phyloP scores from a whole-genome alignment of 257 asterid genomes.

The Ajuga chamaepitys region DNA sequence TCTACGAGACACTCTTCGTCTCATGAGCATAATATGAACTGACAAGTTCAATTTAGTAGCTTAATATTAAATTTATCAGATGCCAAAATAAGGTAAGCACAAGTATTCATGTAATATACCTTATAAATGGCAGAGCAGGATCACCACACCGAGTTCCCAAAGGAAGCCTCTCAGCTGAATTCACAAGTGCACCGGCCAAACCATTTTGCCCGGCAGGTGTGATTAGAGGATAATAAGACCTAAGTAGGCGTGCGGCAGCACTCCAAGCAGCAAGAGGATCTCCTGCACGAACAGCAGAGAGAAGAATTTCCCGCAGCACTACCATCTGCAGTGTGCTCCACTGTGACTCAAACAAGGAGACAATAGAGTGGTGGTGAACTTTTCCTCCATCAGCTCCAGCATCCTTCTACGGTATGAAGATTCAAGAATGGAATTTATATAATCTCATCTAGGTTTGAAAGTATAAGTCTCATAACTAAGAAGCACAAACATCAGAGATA shows the following conservation, averaged over 20 bases:
- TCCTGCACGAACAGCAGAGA: slow-evolving; percentile 95
- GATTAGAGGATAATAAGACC: slow-evolving; percentile 94
- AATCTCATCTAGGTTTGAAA: slow-evolving; percentile 4
- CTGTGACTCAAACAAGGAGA: slow-evolving; percentile 85
- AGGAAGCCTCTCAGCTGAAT: slow-evolving; percentile 90
- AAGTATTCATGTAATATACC: slow-evolving; percentile 38
- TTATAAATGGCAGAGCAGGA: slow-evolving; percentile 93
- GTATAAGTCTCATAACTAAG: neutral
- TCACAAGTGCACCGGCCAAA: slow-evolving; percentile 77
- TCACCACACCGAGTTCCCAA: slow-evolving; percentile 92
- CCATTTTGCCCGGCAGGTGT: slow-evolving; percentile 99
- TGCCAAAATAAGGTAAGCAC: slow-evolving; percentile 15
- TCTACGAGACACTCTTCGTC: neutral
- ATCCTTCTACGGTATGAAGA: slow-evolving; percentile 35
- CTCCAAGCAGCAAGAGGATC: slow-evolving; percentile 99
- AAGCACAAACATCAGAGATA: slow-evolving; percentile 8
- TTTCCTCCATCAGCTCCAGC: slow-evolving; percentile 67
- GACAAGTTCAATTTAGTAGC: slow-evolving; percentile 6
- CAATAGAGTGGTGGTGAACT: slow-evolving; percentile 72
- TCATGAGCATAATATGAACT: slow-evolving; percentile 2
- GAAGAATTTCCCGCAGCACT: slow-evolving; percentile 88
- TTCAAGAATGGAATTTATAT: neutral
- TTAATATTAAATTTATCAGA: slow-evolving; percentile 4
- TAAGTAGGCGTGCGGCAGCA: slow-evolving; percentile 96
- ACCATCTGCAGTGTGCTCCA: slow-evolving; percentile 99